Evolutionary conservation across 129 eudicot species (phyloP).

Genomic region (Deinandra increscens): DNA sequence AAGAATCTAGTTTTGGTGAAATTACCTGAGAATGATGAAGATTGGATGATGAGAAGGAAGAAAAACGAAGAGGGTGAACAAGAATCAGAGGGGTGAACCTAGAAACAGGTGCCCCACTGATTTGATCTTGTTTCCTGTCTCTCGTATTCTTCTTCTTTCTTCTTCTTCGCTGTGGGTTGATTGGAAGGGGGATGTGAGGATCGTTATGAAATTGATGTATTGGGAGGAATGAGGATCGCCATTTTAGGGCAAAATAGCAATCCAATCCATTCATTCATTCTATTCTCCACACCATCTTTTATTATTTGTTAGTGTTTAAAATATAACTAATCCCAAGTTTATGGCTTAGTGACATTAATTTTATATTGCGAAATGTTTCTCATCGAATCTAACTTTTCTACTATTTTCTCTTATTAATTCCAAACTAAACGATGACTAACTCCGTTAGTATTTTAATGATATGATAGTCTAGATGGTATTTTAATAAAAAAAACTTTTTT

Average conservation of each 20-base stretch:
- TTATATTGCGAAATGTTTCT: too few relatives aligned
- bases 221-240: constrained; percentile 25
- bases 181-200: neutral
- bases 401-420: too few relatives aligned
- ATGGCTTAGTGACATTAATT: too few relatives aligned
- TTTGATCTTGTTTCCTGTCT: constrained; percentile 24
- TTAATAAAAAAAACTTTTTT: too few relatives aligned
- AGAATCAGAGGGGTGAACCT: constrained; percentile 42
- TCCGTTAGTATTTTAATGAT: too few relatives aligned
- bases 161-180: neutral
- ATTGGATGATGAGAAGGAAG: constrained; percentile 21
- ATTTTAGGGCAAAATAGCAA: constrained; percentile 21
- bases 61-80: constrained; percentile 28
- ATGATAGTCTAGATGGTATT: too few relatives aligned
- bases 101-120: constrained; percentile 41
- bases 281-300: neutral
- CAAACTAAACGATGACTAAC: too few relatives aligned
- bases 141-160: constrained; percentile 28
- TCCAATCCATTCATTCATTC: constrained; percentile 16
- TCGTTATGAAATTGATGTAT: neutral
- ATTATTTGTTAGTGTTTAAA: neutral
- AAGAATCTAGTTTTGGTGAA: neutral
- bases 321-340: too few relatives aligned
- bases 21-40: constrained; percentile 6
- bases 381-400: too few relatives aligned